Conservation (phyloP, 2,329 filamentous ascomycete species). For the Sporothrix humicola region DNA sequence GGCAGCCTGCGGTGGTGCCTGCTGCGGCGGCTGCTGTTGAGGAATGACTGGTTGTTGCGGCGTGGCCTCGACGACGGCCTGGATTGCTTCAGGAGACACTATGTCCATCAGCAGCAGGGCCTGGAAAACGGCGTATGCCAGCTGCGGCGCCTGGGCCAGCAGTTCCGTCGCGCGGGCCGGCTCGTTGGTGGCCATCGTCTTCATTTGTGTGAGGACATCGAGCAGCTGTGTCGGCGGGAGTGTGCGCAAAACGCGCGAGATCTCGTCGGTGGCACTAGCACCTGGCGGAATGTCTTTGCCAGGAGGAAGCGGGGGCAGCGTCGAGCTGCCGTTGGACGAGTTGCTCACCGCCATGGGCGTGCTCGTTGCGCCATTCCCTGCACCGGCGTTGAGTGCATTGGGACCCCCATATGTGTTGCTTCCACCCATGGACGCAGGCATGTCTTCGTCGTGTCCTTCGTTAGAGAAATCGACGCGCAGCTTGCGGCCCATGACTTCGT, state of each 20-base stretch:
- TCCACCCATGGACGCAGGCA: constrained; percentile 35
- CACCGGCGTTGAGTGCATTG: background rate
- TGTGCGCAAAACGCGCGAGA: constrained; percentile 86
- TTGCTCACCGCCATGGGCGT: background rate
- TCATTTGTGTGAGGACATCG: constrained; percentile 94
- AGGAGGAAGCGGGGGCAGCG: constrained; percentile 78
- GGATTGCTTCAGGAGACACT: constrained; percentile 82
- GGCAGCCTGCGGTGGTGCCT: background rate
- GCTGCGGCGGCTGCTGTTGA: background rate
- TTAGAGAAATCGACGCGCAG: constrained; percentile 95
- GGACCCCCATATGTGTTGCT: constrained; percentile 16
- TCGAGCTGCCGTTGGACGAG: constrained; percentile 28
- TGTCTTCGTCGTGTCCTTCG: constrained; percentile 75
- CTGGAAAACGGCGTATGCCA: constrained; percentile 94
- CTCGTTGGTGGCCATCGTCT: constrained; percentile 80
- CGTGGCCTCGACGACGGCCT: constrained; percentile 67
- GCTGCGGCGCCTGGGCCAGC: constrained; percentile 85
- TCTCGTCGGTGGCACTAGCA: constrained; percentile 84
- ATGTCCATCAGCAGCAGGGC: constrained; percentile 90
- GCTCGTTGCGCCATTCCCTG: background rate
- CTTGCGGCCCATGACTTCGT: constrained; percentile 93
- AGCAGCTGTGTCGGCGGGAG: constrained; percentile 87
- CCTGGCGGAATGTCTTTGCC: constrained; percentile 84
- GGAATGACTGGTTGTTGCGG: constrained; percentile 35
- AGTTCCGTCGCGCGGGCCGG: constrained; percentile 84